phyloP scores from a whole-genome alignment of 148 eudicot genomes.

The Camellia lanceoleosa region DNA sequence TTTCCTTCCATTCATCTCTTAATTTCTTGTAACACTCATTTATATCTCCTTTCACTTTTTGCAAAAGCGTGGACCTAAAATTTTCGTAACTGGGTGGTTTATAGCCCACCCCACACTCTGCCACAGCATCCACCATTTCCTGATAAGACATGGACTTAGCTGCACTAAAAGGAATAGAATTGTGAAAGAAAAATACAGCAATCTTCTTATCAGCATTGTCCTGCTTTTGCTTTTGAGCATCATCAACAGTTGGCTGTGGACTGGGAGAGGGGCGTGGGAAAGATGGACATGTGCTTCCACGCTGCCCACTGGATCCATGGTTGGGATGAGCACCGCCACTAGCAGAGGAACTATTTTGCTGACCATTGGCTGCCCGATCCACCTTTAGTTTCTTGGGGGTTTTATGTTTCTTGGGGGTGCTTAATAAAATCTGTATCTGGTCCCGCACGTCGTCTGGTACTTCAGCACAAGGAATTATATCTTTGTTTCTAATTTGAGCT shows the following conservation, averaged over 20 bases:
- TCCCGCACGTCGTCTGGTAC: conserved; percentile 40
- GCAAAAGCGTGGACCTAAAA: conserved; percentile 28
- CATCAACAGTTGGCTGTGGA: conserved; percentile 20
- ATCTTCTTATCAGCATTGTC: conserved; percentile 38
- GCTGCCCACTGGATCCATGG: conserved; percentile 26
- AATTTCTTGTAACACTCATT: conserved; percentile 21
- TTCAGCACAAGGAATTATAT: conserved; percentile 38
- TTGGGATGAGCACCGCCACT: conserved; percentile 32
- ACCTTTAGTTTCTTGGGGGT: conserved; percentile 25
- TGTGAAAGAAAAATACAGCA: conserved; percentile 37
- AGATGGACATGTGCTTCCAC: conserved; percentile 27
- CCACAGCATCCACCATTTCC: conserved; percentile 41
- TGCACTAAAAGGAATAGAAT: conserved; percentile 36
- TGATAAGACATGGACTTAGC: conserved; percentile 35
- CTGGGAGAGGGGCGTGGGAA: conserved; percentile 23
- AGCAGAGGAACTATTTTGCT: conserved; percentile 35
- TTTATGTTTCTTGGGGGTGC: conserved; percentile 37
- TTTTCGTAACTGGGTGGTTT: conserved; percentile 32
- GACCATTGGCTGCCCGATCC: conserved; percentile 28
- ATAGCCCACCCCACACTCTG: conserved; percentile 39
- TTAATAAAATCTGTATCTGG: conserved; percentile 32
- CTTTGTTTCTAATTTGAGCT: conserved; percentile 46
- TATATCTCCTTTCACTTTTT: conserved; percentile 31
- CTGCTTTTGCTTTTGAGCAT: conserved; percentile 29
- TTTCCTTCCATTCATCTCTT: conserved; percentile 36